Percentiles rank a stretch among this genome's conserved stretches.
phyloP scores from a whole-genome alignment of 2,329 filamentous ascomycete species.

The Hymenoscyphus fraxineus region DNA sequence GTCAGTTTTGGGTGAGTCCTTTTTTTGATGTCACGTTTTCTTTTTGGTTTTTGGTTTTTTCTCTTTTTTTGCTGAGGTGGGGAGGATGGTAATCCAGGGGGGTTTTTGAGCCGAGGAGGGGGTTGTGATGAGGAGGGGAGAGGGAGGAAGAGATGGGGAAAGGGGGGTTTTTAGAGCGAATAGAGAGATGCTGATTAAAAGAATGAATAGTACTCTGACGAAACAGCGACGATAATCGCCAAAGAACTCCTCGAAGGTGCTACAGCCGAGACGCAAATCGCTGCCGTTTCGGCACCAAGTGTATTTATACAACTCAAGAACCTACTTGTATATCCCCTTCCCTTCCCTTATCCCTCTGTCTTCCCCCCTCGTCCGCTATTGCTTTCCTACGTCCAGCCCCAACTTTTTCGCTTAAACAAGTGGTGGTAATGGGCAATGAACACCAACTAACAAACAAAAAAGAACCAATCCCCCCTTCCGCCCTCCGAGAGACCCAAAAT shows the following conservation, averaged over 20 bases:
- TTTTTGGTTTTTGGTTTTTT: no score
- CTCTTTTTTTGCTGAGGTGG: background rate
- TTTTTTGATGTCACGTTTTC: constrained; percentile 7
- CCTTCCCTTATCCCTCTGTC: background rate
- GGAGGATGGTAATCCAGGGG: background rate
- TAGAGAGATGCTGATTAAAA: background rate
- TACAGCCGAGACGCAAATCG: constrained; percentile 56
- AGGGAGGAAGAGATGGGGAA: background rate
- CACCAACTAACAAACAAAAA: constrained; percentile 11
- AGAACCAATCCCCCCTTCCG: constrained; percentile 30
- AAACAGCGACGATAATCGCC: constrained; percentile 63
- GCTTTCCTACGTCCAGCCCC: background rate
- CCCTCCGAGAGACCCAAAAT: constrained; percentile 48
- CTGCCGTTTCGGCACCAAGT: constrained; percentile 70
- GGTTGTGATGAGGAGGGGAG: background rate
- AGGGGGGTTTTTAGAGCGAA: background rate
- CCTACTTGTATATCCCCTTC: constrained; percentile 48
- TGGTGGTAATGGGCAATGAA: background rate
- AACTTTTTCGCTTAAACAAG: constrained; percentile 11
- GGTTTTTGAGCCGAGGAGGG: background rate
- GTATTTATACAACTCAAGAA: constrained; percentile 76
- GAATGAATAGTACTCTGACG: constrained; percentile 59
- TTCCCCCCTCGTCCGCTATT: background rate
- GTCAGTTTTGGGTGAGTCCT: constrained; percentile 71
- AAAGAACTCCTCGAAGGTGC: constrained; percentile 61